A percentile compares a stretch with the other conserved stretches of the same genome.
Conservation (phyloP, 177 flowering plant genomes). For the Vitis hybrid region DNA sequence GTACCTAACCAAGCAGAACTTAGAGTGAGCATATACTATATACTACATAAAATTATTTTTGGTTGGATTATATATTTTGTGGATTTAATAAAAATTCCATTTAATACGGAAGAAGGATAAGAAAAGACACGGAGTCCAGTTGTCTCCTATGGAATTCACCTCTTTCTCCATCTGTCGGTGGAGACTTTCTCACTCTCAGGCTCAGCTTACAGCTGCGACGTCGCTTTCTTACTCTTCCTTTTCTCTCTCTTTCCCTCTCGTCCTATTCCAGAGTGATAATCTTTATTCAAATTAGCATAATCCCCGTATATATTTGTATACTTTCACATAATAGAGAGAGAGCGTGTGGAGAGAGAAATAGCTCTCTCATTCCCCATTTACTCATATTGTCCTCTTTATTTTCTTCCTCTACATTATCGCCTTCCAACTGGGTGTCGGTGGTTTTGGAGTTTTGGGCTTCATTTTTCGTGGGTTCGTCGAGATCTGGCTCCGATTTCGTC, state of each 20-base stretch:
- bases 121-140: too few species aligned
- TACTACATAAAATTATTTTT: too few species aligned
- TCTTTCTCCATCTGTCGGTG: conserved; percentile 18
- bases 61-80: too few species aligned
- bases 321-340: neutral
- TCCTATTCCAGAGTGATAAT: neutral
- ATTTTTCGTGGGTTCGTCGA: neutral
- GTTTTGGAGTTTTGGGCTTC: neutral
- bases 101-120: too few species aligned
- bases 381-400: neutral
- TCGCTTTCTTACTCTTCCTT: conserved; percentile 29
- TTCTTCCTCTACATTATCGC: too few species aligned
- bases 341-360: neutral
- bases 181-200: neutral
- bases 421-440: neutral
- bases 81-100: too few species aligned
- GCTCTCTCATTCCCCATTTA: neutral
- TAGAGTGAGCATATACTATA: too few species aligned
- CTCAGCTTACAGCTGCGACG: conserved; percentile 13
- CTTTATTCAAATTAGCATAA: neutral
- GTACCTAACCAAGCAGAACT: too few species aligned
- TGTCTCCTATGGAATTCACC: too few species aligned
- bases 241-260: neutral
- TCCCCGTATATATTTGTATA: neutral
- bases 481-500: conserved; percentile 6